Evolutionary conservation across 345 rosid genomes (phyloP).

Genomic region (Lenwebbia sp.): DNA sequence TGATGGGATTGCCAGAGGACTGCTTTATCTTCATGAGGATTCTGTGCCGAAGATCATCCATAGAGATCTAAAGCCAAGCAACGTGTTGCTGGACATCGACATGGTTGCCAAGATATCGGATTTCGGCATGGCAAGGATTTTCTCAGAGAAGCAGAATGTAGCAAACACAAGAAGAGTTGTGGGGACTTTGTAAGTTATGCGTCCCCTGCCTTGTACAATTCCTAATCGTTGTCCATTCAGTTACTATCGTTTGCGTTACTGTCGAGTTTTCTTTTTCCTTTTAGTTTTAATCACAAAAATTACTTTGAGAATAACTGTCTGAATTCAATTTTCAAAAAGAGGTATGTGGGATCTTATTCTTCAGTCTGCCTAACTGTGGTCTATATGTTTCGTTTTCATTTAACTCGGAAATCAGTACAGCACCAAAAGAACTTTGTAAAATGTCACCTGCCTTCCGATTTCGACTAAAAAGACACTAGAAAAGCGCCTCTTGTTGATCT

Average conservation of each 20-base stretch:
- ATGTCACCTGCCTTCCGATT: neutral
- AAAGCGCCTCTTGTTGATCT: neutral
- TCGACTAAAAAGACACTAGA: neutral
- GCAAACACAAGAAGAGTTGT: conserved; percentile 10
- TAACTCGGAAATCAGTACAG: neutral
- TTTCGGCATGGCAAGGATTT: conserved; percentile 20
- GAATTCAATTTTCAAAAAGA: neutral
- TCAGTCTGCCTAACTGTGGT: neutral
- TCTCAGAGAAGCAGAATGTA: conserved; percentile 7
- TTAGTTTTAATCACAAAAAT: neutral
- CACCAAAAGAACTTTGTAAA: neutral
- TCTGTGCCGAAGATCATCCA: conserved; percentile 41
- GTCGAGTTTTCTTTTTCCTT: neutral
- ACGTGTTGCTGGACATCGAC: conserved; percentile 18
- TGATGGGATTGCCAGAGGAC: conserved; percentile 38
- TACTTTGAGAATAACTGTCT: neutral
- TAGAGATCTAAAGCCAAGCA: conserved; percentile 41
- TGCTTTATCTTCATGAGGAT: conserved; percentile 45
- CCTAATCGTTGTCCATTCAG: neutral
- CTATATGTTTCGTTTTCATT: neutral
- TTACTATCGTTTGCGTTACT: neutral
- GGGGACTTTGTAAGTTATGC: conserved; percentile 14
- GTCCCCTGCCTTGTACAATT: neutral
- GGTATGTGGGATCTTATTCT: neutral
- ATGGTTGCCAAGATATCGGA: conserved; percentile 20